Percentiles rank a stretch among this genome's conserved stretches.
Evolutionary conservation across 495 filamentous ascomycete species (phyloP).

Genomic region (Bathelium albidoporum): DNA sequence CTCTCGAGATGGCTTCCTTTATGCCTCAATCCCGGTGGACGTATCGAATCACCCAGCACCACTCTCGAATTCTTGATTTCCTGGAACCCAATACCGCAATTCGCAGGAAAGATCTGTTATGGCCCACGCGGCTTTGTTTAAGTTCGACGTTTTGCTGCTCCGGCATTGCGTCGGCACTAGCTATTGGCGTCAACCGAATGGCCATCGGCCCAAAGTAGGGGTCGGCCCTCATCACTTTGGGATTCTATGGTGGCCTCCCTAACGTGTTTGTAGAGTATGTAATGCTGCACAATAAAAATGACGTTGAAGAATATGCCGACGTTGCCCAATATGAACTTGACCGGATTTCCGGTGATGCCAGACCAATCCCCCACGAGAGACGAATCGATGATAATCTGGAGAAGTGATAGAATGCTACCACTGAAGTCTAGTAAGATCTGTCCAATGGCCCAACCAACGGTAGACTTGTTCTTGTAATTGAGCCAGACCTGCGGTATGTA

Average conservation of each 20-base stretch:
- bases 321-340: conserved; percentile 78
- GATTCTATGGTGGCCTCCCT: background rate
- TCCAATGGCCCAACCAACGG: conserved; percentile 74
- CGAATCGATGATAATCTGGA: conserved; percentile 75
- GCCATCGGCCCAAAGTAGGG: background rate
- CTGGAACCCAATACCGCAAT: too few relatives aligned
- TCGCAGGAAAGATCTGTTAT: too few relatives aligned
- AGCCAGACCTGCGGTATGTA: conserved; percentile 78
- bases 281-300: conserved; percentile 82
- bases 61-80: too few relatives aligned
- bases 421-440: conserved; percentile 78
- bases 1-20: too few relatives aligned
- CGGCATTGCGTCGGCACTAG: background rate
- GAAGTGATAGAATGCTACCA: conserved; percentile 72
- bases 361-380: conserved; percentile 78
- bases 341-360: conserved; percentile 80
- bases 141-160: background rate
- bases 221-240: background rate
- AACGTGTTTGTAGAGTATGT: conserved; percentile 50
- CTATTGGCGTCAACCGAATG: background rate
- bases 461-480: conserved; percentile 76
- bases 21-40: too few relatives aligned
- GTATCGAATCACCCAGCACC: too few relatives aligned
- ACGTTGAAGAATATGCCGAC: conserved; percentile 77
- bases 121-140: background rate